phyloP scores from a whole-genome alignment of 768 basidiomycete genomes.

The Termitomyces sp. region DNA sequence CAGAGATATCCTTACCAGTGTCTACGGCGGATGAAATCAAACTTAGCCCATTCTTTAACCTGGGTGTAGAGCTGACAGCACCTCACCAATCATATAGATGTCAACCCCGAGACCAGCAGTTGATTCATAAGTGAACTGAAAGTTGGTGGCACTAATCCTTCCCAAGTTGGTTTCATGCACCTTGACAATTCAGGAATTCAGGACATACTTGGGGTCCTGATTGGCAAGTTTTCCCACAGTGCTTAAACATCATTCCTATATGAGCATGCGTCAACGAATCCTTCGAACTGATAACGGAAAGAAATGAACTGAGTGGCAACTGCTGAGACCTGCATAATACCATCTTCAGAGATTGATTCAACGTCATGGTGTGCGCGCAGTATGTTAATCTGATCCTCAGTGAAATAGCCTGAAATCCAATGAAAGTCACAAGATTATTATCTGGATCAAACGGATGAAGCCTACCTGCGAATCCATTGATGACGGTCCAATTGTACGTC shows the following conservation, averaged over 20 bases:
- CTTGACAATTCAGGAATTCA: too few relatives aligned
- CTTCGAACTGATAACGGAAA: background rate
- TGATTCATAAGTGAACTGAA: too few relatives aligned
- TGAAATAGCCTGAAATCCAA: constrained; percentile 8
- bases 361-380: constrained; percentile 22
- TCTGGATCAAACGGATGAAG: too few relatives aligned
- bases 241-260: constrained; percentile 24
- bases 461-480: constrained; percentile 29
- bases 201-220: constrained; percentile 10
- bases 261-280: too few relatives aligned
- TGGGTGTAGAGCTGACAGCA: background rate
- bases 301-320: too few relatives aligned
- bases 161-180: too few relatives aligned
- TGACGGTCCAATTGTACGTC: too few relatives aligned
- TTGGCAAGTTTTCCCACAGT: constrained; percentile 14
- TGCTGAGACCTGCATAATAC: constrained; percentile 16
- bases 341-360: constrained; percentile 17
- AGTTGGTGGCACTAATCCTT: constrained; percentile 8
- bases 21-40: constrained; percentile 9
- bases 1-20: constrained; percentile 13
- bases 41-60: background rate
- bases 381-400: too few relatives aligned
- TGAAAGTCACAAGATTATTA: too few relatives aligned
- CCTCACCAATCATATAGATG: constrained; percentile 38
- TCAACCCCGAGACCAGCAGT: constrained; percentile 16